phyloP scores from a whole-genome alignment of 2,329 filamentous ascomycete genomes.

The Ophiocordyceps unilateralis region DNA sequence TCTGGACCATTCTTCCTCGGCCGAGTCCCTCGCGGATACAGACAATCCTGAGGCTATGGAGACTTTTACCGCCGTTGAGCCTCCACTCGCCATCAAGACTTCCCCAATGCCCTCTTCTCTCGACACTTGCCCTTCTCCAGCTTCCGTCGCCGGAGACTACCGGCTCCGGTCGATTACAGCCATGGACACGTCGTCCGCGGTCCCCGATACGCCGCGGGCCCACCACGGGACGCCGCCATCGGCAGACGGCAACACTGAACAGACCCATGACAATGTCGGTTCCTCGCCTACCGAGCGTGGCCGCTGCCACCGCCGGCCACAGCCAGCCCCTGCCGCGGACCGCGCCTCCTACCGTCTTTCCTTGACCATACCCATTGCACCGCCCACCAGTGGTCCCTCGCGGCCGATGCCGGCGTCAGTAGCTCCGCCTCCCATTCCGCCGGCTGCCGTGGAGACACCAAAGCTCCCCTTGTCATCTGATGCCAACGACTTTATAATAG shows the following conservation, averaged over 20 bases:
- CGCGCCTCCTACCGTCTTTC: constrained; percentile 41
- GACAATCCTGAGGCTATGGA: neutral
- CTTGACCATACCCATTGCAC: constrained; percentile 42
- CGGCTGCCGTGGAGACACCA: constrained; percentile 31
- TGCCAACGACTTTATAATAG: constrained; percentile 59
- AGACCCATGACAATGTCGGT: neutral
- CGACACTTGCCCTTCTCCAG: too few relatives aligned
- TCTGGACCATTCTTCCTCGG: neutral
- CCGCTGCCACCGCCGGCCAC: constrained; percentile 26
- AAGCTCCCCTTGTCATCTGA: constrained; percentile 29
- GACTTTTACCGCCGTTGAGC: neutral
- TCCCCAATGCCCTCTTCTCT: neutral
- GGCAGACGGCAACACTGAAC: neutral
- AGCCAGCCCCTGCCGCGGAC: constrained; percentile 34
- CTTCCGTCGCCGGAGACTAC: neutral
- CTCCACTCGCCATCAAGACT: neutral
- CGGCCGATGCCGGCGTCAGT: constrained; percentile 30
- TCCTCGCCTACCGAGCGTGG: constrained; percentile 7
- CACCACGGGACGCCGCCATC: neutral
- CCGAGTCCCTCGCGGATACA: neutral
- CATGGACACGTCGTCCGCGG: too few relatives aligned
- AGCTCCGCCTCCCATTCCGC: constrained; percentile 23
- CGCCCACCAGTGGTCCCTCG: constrained; percentile 32
- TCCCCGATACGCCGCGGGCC: neutral
- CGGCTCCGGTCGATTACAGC: too few relatives aligned